Percentiles rank a stretch among this genome's conserved stretches.
These are phyloP conservation scores for Lentinula aciculospora DNA, from an alignment of 768 basidiomycete species.

Conservation along the genomic window DNA sequence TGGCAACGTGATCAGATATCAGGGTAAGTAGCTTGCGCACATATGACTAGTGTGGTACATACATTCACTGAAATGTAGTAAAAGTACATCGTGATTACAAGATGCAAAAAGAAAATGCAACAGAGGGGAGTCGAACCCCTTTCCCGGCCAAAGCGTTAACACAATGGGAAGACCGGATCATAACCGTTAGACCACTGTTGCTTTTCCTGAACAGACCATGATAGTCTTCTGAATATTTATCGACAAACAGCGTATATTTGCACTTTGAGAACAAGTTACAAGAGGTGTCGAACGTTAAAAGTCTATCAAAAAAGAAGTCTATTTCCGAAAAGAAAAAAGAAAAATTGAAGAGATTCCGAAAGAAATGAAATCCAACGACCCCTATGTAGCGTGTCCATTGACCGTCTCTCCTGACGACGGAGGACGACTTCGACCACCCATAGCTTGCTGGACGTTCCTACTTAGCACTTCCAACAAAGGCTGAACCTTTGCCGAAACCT, in stretches of 20 bases:
- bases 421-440: conserved; percentile 16
- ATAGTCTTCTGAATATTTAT: too few species aligned
- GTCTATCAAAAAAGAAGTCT: too few species aligned
- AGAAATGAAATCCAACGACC: not conserved
- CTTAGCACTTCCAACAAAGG: conserved; percentile 54
- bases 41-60: too few species aligned
- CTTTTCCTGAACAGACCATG: too few species aligned
- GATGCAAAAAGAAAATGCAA: not conserved
- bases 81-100: too few species aligned
- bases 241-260: too few species aligned
- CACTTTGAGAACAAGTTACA: too few species aligned
- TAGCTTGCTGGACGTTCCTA: conserved; percentile 34
- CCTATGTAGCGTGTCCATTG: not conserved
- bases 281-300: too few species aligned
- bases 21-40: not conserved
- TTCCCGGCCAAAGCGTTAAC: not conserved
- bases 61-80: too few species aligned
- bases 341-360: not conserved
- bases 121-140: not conserved
- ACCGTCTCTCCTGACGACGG: not conserved
- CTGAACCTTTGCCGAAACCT: conserved; percentile 55
- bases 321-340: not conserved
- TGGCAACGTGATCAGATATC: not conserved
- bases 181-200: not conserved
- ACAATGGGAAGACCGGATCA: not conserved